phyloP scores from a whole-genome alignment of 306 rosid species.

The Astragalus glycyphyllos region DNA sequence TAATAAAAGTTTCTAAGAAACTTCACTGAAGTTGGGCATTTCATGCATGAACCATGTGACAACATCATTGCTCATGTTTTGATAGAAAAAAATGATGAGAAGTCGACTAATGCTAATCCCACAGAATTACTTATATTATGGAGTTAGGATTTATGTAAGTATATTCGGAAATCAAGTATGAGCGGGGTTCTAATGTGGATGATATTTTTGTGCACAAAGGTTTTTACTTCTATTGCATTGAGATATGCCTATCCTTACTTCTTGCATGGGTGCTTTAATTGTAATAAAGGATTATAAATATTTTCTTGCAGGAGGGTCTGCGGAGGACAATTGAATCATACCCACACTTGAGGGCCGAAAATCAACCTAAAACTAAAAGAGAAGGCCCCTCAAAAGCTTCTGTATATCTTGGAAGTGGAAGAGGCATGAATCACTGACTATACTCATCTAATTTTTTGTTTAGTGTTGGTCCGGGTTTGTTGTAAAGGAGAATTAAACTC shows the following conservation, averaged over 20 bases:
- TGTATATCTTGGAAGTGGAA: slow-evolving; percentile 83
- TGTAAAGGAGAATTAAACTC: slow-evolving; percentile 20
- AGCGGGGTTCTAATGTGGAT: slow-evolving; percentile 36
- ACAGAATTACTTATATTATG: slow-evolving; percentile 20
- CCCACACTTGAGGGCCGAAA: slow-evolving; percentile 79
- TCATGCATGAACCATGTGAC: slow-evolving; percentile 13
- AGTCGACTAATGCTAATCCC: slow-evolving; percentile 20
- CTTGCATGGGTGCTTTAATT: slow-evolving; percentile 9
- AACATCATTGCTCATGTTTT: slow-evolving; percentile 30
- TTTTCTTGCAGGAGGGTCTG: slow-evolving; percentile 82
- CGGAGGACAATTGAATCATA: slow-evolving; percentile 81
- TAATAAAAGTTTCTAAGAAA: slow-evolving; percentile 17
- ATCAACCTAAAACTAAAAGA: slow-evolving; percentile 57
- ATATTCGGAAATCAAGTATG: slow-evolving; percentile 26
- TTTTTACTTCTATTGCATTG: slow-evolving; percentile 23
- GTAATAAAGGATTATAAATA: slow-evolving; percentile 31
- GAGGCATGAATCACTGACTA: slow-evolving; percentile 54
- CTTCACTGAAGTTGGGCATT: slow-evolving; percentile 19
- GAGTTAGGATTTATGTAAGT: slow-evolving; percentile 30
- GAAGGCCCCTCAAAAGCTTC: slow-evolving; percentile 89
- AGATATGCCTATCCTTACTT: slow-evolving; percentile 29
- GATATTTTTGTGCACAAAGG: slow-evolving; percentile 31
- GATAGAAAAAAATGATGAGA: slow-evolving; percentile 21
- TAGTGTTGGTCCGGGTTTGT: background rate
- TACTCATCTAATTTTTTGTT: slow-evolving; percentile 16